phyloP scores from a whole-genome alignment of 306 rosid species.

The Quercus bicolor region DNA sequence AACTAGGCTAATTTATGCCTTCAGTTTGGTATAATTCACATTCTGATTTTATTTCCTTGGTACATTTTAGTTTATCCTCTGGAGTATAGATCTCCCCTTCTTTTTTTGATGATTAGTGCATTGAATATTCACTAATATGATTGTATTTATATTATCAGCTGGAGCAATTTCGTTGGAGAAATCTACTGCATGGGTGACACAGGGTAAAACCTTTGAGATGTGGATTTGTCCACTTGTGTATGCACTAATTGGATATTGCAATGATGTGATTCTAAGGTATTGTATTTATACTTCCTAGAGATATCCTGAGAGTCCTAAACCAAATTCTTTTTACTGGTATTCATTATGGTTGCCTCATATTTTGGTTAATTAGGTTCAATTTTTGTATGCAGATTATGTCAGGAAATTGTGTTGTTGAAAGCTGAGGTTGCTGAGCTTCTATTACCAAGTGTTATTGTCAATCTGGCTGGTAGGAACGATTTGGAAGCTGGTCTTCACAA shows the following conservation, averaged over 20 bases:
- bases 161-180: slow-evolving; percentile 63
- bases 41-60: not conserved
- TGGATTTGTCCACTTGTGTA: slow-evolving; percentile 86
- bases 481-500: slow-evolving; percentile 59
- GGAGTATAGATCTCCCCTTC: not conserved
- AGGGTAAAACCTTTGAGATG: slow-evolving; percentile 64
- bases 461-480: slow-evolving; percentile 76
- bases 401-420: slow-evolving; percentile 68
- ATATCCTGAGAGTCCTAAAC: not conserved
- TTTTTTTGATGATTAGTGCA: not conserved
- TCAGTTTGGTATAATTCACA: not conserved
- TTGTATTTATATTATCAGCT: slow-evolving; percentile 39
- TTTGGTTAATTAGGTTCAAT: not conserved
- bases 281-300: not conserved
- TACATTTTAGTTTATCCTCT: not conserved
- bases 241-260: slow-evolving; percentile 62
- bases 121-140: slow-evolving; percentile 6
- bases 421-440: slow-evolving; percentile 90
- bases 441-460: slow-evolving; percentile 68
- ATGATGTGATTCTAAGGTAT: slow-evolving; percentile 81
- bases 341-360: not conserved
- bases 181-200: slow-evolving; percentile 65
- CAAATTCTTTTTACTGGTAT: not conserved
- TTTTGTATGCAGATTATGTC: slow-evolving; percentile 69
- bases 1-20: too few species aligned